Base-by-base conservation (phyloP, 805 yeast genomes). In the Lipomyces oligophaga region DNA sequence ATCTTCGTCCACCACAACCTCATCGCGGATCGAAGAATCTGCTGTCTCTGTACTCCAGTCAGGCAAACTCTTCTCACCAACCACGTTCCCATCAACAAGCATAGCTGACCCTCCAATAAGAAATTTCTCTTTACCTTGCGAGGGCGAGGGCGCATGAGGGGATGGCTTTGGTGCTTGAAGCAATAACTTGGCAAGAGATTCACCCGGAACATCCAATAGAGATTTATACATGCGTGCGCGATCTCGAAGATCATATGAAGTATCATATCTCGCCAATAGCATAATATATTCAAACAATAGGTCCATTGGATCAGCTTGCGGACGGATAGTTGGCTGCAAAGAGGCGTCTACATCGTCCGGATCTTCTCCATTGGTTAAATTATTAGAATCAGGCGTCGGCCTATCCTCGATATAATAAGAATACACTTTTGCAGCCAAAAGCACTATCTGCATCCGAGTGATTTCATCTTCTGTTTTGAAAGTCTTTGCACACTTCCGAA, bases 101-200 rank as follows among this genome's bases (percentile, higher is more conserved):
- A 44, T 41, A 2, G 36, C 41, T 5, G 66, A 34, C 2, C 67
- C 51, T 16, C 69, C 68, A 4, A 70, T 41, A n/a, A 51, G 30
- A 34, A 59, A 57, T 2, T 39, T 27, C 26, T 45, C 45, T 24
- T 42, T 40, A 16, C 53, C 49, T n/a, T 50, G 45, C 16, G 59
- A 47, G 4, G 55, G 51, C 36, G 59, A 58, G 3, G 41, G 52
- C 36, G 52, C 54, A 11, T 54, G 48, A 2, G 90, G 85, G 0
- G 73, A 70, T 1, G 84, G 84, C 58, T 85, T 85, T 3, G 89
- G 86, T 0, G 85, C 89, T 58, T 84, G 90, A 20, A 86, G 67
- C 38, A 87, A 69, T 28, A 86, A 69, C 2, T 80, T 71, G 0
- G 89, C 89, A 52, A 86, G 68, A 49, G 82, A 80, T 19, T 73